Evolutionary conservation across 495 filamentous ascomycete species (phyloP).

Genomic region (Lasiosphaeriaceae sp.): DNA sequence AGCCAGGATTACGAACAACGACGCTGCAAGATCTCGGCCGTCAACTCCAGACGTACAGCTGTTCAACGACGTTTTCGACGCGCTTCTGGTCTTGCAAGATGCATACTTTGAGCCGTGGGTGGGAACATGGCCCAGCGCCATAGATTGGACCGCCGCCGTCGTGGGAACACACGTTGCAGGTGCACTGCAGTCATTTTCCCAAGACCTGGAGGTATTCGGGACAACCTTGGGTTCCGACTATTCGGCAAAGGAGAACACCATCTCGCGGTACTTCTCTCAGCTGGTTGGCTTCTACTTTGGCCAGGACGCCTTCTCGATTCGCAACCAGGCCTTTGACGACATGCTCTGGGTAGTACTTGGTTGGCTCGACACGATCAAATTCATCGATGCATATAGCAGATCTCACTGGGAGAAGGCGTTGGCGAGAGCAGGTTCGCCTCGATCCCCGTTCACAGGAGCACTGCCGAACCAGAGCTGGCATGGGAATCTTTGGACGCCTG

Average conservation of each 20-base stretch:
- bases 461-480: conserved; percentile 55
- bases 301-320: conserved; percentile 71
- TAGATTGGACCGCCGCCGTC: conserved; percentile 94
- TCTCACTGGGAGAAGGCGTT: conserved; percentile 24
- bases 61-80: conserved; percentile 48
- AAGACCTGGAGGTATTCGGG: conserved; percentile 22
- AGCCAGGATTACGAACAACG: not conserved
- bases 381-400: conserved; percentile 58
- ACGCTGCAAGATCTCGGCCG: not conserved
- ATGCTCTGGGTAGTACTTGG: conserved; percentile 96
- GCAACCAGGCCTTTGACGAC: conserved; percentile 86
- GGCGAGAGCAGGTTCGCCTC: not conserved
- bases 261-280: conserved; percentile 81
- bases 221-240: conserved; percentile 27
- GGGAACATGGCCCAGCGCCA: conserved; percentile 80
- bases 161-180: conserved; percentile 76
- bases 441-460: conserved; percentile 1
- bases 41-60: conserved; percentile 17
- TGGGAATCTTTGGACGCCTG: conserved; percentile 67
- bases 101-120: conserved; percentile 71
- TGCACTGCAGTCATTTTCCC: conserved; percentile 60
- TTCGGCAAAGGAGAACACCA: conserved; percentile 61
- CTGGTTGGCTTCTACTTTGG: conserved; percentile 77
- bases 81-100: conserved; percentile 71
- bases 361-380: conserved; percentile 82